These are phyloP conservation scores for Chaetomiaceae sp. DNA, from an alignment of 2,329 filamentous ascomycete species.

Conservation along the genomic window DNA sequence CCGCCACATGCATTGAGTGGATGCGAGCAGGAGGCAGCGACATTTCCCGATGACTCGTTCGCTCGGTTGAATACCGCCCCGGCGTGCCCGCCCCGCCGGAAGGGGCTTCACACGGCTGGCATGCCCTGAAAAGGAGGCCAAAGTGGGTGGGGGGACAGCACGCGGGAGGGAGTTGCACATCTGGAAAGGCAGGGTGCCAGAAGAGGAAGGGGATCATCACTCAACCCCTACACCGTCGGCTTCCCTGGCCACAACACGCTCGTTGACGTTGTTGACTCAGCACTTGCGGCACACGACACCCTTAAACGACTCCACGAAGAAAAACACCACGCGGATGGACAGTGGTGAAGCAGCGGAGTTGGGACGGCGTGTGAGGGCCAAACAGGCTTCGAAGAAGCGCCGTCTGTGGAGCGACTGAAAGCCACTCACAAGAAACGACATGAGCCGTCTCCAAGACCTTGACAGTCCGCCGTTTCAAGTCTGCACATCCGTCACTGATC, in stretches of 20 bases:
- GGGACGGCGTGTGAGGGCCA: neutral
- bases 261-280: neutral
- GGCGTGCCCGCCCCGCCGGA: constrained; percentile 2
- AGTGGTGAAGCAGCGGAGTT: neutral
- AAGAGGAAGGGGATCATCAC: constrained; percentile 22
- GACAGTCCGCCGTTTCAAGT: constrained; percentile 20
- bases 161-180: constrained; percentile 8
- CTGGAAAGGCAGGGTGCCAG: constrained; percentile 6
- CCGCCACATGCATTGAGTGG: neutral
- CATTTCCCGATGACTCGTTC: constrained; percentile 11
- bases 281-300: neutral
- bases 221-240: neutral
- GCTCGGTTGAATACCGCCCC: constrained; percentile 2
- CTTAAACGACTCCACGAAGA: neutral
- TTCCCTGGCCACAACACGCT: neutral
- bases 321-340: neutral
- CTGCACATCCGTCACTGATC: constrained; percentile 21
- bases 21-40: constrained; percentile 14
- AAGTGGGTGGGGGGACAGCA: constrained; percentile 2
- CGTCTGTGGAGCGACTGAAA: neutral
- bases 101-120: constrained; percentile 2
- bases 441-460: constrained; percentile 8
- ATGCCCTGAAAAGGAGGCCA: neutral
- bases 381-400: neutral
- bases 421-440: neutral